A percentile compares a stretch with the other conserved stretches of the same genome.
phyloP scores from a whole-genome alignment of 768 basidiomycete genomes.

The Hericium alpestre region DNA sequence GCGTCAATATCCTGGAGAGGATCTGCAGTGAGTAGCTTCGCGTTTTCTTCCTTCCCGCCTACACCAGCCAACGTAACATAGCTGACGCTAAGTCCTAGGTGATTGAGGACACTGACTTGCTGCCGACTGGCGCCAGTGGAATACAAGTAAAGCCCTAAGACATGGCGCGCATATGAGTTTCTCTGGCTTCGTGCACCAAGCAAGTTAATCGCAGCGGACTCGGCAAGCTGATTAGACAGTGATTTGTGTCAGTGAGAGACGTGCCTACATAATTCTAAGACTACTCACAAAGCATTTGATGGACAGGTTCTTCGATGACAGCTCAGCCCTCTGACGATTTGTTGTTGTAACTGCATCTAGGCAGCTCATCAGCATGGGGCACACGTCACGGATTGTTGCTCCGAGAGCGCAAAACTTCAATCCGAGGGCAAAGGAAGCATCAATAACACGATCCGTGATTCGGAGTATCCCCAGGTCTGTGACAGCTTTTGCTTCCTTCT shows the following conservation, averaged over 20 bases:
- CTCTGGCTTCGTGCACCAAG: constrained; percentile 9
- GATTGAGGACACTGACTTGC: constrained; percentile 2
- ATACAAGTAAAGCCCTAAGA: constrained; percentile 9
- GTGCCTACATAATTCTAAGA: too few relatives aligned
- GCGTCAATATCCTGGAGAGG: too few relatives aligned
- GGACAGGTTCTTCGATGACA: neutral
- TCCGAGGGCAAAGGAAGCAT: neutral
- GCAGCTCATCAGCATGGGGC: constrained; percentile 2
- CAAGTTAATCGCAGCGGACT: neutral
- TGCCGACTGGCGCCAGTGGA: constrained; percentile 8
- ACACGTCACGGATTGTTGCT: neutral
- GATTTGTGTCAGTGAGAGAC: too few relatives aligned
- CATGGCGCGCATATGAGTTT: constrained; percentile 7
- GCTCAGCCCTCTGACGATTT: neutral
- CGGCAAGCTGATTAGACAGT: neutral
- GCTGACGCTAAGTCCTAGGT: constrained; percentile 15
- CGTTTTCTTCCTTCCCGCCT: neutral
- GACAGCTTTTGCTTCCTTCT: constrained; percentile 8
- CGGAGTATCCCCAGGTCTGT: constrained; percentile 4
- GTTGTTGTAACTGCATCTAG: constrained; percentile 6
- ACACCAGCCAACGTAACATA: constrained; percentile 7
- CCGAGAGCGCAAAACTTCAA: constrained; percentile 1
- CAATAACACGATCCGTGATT: neutral
- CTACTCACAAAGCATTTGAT: neutral
- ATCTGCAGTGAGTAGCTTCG: too few relatives aligned